phyloP scores from a whole-genome alignment of 495 filamentous ascomycete species.

The Neurospora sublineolata region DNA sequence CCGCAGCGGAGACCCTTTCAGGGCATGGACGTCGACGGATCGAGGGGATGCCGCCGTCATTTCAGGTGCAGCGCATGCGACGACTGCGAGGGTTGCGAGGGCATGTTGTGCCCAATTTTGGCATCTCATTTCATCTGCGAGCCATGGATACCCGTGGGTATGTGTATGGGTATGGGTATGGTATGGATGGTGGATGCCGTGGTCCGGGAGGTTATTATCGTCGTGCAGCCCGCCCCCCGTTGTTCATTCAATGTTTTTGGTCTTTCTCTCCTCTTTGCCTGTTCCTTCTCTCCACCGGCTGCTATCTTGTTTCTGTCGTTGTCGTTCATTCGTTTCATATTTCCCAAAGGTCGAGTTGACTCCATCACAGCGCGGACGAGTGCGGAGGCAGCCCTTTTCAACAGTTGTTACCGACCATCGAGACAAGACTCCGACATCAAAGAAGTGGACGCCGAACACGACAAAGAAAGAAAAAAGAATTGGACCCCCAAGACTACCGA shows the following conservation, averaged over 20 bases:
- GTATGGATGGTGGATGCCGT: not conserved
- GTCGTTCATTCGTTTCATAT: not conserved
- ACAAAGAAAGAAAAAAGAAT: not conserved
- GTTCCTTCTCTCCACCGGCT: not conserved
- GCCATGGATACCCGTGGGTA: not conserved
- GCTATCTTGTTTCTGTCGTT: not conserved
- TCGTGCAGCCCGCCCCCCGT: not conserved
- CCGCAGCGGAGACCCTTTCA: conserved; percentile 3
- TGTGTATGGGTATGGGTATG: not conserved
- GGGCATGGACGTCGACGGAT: not conserved
- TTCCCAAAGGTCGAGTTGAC: not conserved
- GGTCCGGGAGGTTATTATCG: conserved; percentile 1
- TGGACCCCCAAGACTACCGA: not conserved
- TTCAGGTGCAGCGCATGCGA: conserved; percentile 2
- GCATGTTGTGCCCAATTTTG: not conserved
- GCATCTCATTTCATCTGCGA: not conserved
- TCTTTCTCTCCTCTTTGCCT: conserved; percentile 2
- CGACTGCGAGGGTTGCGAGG: not conserved
- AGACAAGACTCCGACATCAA: not conserved
- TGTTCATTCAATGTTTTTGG: conserved; percentile 1
- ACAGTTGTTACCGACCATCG: not conserved
- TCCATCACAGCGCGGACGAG: not conserved
- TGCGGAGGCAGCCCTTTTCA: not conserved
- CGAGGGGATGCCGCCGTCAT: not conserved
- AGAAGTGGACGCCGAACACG: not conserved